These are phyloP conservation scores for Chloropicon primus DNA, from an alignment of 139 green algal genomes.

Conservation along the genomic window DNA sequence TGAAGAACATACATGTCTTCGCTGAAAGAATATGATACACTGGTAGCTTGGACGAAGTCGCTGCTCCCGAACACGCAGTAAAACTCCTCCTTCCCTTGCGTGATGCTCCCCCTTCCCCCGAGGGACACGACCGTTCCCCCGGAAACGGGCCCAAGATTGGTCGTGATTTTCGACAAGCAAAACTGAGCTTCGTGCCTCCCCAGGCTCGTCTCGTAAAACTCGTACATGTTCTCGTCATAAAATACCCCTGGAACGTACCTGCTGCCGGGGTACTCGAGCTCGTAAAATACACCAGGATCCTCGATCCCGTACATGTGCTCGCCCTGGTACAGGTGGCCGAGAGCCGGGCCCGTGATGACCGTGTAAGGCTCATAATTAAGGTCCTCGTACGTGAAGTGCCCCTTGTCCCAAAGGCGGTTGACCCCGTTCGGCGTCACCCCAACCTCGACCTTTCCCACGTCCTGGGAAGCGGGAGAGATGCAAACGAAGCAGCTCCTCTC, in stretches of 20 bases:
- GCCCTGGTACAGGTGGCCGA: background rate
- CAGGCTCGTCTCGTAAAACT: background rate
- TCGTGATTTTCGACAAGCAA: background rate
- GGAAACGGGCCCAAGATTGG: background rate
- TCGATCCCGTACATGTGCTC: background rate
- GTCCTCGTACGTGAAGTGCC: background rate
- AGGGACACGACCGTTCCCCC: background rate
- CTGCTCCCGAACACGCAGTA: background rate
- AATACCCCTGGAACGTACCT: background rate
- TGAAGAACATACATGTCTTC: background rate
- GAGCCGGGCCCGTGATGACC: background rate
- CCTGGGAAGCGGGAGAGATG: background rate
- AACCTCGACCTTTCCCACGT: background rate
- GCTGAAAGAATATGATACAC: background rate
- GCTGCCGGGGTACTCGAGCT: background rate
- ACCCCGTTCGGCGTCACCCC: background rate
- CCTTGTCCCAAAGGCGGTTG: background rate
- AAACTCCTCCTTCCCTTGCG: background rate
- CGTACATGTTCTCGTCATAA: background rate
- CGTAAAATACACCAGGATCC: background rate
- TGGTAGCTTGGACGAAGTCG: background rate
- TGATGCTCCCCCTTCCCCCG: background rate
- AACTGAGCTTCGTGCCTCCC: background rate
- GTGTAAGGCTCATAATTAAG: background rate
- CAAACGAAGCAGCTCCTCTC: background rate